phyloP scores from a whole-genome alignment of 2,329 filamentous ascomycete genomes.

The Fusarium equiseti region DNA sequence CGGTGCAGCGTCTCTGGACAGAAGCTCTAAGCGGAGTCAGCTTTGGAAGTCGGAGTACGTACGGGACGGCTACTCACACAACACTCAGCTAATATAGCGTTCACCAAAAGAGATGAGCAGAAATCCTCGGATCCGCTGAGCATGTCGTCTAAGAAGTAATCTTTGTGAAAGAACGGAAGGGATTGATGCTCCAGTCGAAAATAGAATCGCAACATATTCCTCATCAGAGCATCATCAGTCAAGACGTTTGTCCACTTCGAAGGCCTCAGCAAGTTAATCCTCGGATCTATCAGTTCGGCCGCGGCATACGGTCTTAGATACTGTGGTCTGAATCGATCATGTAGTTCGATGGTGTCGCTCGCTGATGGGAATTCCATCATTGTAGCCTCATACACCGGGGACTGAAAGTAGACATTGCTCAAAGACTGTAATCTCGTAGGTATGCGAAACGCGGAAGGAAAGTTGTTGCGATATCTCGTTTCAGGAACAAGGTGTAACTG shows the following conservation, averaged over 20 bases:
- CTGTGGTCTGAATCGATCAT: not conserved
- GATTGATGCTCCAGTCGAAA: not conserved
- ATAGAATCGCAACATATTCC: not conserved
- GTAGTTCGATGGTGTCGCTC: not conserved
- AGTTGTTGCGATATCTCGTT: not conserved
- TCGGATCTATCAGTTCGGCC: not conserved
- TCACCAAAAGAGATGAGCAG: not conserved
- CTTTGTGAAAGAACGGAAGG: not conserved
- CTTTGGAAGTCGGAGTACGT: too few relatives aligned
- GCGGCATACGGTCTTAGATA: not conserved
- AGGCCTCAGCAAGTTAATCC: not conserved
- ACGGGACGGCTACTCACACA: not conserved
- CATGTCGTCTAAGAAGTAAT: not conserved
- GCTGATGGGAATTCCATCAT: not conserved
- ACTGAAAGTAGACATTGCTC: not conserved
- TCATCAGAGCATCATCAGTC: not conserved
- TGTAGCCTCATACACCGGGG: not conserved
- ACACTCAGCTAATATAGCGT: not conserved
- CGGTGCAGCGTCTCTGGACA: not conserved
- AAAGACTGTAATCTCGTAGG: not conserved
- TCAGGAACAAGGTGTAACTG: not conserved
- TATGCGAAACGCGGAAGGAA: not conserved
- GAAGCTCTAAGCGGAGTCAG: too few relatives aligned
- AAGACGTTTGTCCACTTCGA: not conserved
- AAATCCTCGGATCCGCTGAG: not conserved